Percentiles rank a stretch among this genome's conserved stretches.
phyloP scores from a whole-genome alignment of 345 rosid genomes.

The Rhizophora apiculata region DNA sequence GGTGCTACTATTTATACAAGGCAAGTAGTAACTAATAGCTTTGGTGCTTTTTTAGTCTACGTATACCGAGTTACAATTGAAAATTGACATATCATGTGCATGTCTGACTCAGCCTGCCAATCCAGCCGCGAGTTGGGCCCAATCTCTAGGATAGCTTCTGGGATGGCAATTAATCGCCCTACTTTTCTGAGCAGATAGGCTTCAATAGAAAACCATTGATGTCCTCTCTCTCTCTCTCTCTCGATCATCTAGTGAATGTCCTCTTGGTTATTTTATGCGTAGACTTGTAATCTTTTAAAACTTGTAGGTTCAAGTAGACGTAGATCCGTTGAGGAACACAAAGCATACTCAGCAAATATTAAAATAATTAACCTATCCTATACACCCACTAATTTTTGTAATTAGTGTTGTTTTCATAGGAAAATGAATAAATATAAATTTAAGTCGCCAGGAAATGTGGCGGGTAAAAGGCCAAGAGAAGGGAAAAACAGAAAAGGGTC shows the following conservation, averaged over 20 bases:
- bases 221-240: too few species aligned
- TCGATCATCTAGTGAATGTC: too few species aligned
- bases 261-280: too few species aligned
- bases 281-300: too few species aligned
- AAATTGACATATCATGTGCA: slow-evolving; percentile 12
- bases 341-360: too few species aligned
- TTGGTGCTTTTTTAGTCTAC: background rate
- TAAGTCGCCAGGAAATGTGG: background rate
- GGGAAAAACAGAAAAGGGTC: too few species aligned
- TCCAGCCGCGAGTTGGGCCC: slow-evolving; percentile 2
- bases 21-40: background rate
- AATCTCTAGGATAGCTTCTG: background rate
- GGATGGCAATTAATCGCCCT: too few species aligned
- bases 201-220: too few species aligned
- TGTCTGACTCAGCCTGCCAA: background rate
- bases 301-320: too few species aligned
- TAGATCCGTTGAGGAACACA: too few species aligned
- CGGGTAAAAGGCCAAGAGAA: background rate
- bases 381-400: too few species aligned
- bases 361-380: too few species aligned
- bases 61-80: background rate
- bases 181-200: background rate
- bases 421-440: background rate
- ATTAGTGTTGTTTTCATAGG: background rate
- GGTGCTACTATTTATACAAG: background rate